These are phyloP conservation scores for Penicillium vulpinum DNA, from an alignment of 2,329 filamentous ascomycete species.

Conservation along the genomic window DNA sequence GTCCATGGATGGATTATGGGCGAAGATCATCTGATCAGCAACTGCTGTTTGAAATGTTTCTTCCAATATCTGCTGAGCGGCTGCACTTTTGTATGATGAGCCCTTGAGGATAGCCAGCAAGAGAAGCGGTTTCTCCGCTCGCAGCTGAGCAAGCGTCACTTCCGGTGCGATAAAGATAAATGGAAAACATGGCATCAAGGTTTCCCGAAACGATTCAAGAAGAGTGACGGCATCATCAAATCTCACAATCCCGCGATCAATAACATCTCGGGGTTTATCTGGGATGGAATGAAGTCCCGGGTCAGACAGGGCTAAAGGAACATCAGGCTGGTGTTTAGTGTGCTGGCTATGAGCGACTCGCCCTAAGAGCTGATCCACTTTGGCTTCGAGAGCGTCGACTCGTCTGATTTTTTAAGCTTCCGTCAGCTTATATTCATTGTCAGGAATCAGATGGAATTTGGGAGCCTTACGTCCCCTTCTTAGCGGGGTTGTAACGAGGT, in stretches of 20 bases:
- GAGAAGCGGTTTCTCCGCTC: constrained; percentile 1
- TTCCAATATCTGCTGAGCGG: neutral
- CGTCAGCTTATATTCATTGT: neutral
- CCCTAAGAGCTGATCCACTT: constrained; percentile 1
- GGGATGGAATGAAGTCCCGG: neutral
- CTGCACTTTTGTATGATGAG: neutral
- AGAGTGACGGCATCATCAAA: neutral
- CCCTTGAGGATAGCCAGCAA: constrained; percentile 4
- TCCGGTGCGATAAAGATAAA: constrained; percentile 1
- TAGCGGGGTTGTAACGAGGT: constrained; percentile 10
- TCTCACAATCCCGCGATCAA: neutral
- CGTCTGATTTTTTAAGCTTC: neutral
- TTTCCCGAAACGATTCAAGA: neutral
- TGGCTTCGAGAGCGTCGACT: constrained; percentile 5
- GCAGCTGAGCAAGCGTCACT: neutral
- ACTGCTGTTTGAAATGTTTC: neutral
- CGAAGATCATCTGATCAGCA: constrained; percentile 1
- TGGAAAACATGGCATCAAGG: constrained; percentile 4
- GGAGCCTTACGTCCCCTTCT: constrained; percentile 11
- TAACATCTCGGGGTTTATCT: constrained; percentile 1
- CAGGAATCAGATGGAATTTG: neutral
- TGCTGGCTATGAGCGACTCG: neutral
- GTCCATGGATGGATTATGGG: constrained; percentile 3
- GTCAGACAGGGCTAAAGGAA: neutral
- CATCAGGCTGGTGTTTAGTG: neutral